phyloP scores from a whole-genome alignment of 352 stramenopile genomes.

The Globisporangium radiosum region DNA sequence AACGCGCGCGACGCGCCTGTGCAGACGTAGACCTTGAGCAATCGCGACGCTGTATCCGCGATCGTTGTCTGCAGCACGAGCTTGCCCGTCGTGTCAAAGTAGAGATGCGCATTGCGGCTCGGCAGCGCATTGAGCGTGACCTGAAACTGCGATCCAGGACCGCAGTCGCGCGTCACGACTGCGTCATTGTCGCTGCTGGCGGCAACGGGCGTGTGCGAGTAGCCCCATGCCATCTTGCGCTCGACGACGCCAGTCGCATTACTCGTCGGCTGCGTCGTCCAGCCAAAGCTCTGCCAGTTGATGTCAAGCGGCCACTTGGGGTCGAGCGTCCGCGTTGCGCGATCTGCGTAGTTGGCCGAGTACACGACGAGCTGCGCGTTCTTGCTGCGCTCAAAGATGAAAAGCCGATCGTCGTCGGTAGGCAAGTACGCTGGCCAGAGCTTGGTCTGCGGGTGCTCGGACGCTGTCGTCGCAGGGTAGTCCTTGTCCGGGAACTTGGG shows the following conservation, averaged over 20 bases:
- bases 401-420: slow-evolving; percentile 46
- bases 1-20: slow-evolving; percentile 48
- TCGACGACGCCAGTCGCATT: slow-evolving; percentile 65
- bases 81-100: slow-evolving; percentile 44
- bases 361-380: slow-evolving; percentile 79
- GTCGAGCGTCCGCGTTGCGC: slow-evolving; percentile 38
- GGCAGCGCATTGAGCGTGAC: slow-evolving; percentile 67
- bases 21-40: slow-evolving; percentile 75
- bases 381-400: slow-evolving; percentile 77
- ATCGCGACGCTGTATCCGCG: slow-evolving; percentile 28
- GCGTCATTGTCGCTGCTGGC: not conserved
- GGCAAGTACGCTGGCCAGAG: slow-evolving; percentile 68
- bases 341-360: slow-evolving; percentile 57
- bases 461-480: slow-evolving; percentile 56
- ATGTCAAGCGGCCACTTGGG: slow-evolving; percentile 67
- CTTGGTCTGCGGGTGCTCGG: slow-evolving; percentile 47
- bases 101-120: slow-evolving; percentile 41
- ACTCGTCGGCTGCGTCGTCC: slow-evolving; percentile 54
- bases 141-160: slow-evolving; percentile 33
- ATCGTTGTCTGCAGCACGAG: slow-evolving; percentile 59
- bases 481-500: slow-evolving; percentile 66
- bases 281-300: slow-evolving; percentile 80
- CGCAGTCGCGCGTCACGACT: not conserved
- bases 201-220: slow-evolving; percentile 39
- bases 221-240: slow-evolving; percentile 63